Percentiles rank a stretch among this genome's conserved stretches.
These are phyloP conservation scores for Ustilago trichophora DNA, from an alignment of 1,284 basidiomycete species.

Conservation along the genomic window DNA sequence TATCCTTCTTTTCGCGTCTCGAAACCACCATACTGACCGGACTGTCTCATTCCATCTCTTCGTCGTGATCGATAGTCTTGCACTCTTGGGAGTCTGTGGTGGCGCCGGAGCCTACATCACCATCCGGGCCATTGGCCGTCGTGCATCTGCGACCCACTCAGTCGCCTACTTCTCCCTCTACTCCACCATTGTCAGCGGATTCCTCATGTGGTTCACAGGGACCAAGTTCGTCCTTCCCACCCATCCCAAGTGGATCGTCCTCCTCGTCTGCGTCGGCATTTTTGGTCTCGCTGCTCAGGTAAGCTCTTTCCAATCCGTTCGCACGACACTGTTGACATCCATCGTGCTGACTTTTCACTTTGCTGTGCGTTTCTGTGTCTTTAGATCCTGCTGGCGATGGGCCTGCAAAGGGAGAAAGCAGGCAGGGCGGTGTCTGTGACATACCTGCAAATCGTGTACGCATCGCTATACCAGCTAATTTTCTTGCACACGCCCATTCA, in stretches of 20 bases:
- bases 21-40: background rate
- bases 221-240: slow-evolving; percentile 42
- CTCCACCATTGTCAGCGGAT: slow-evolving; percentile 72
- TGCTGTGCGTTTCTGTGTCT: background rate
- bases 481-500: slow-evolving; percentile 44
- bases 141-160: slow-evolving; percentile 78
- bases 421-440: slow-evolving; percentile 41
- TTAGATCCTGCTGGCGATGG: slow-evolving; percentile 49
- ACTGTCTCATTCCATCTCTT: background rate
- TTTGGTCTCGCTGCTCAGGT: slow-evolving; percentile 50
- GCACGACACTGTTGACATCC: background rate
- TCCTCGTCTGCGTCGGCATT: slow-evolving; percentile 51
- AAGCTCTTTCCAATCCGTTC: background rate
- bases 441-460: slow-evolving; percentile 49
- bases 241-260: slow-evolving; percentile 29
- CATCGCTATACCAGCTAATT: slow-evolving; percentile 42
- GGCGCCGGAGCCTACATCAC: slow-evolving; percentile 74
- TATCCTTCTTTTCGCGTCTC: too few relatives aligned
- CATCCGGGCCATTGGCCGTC: slow-evolving; percentile 77
- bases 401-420: slow-evolving; percentile 51
- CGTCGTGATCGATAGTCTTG: slow-evolving; percentile 68
- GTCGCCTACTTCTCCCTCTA: slow-evolving; percentile 76
- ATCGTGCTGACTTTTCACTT: background rate
- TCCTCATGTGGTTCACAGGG: slow-evolving; percentile 57
- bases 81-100: slow-evolving; percentile 74